These are phyloP conservation scores for Fusarium tuaranense DNA, from an alignment of 2,329 filamentous ascomycete genomes.

Conservation along the genomic window DNA sequence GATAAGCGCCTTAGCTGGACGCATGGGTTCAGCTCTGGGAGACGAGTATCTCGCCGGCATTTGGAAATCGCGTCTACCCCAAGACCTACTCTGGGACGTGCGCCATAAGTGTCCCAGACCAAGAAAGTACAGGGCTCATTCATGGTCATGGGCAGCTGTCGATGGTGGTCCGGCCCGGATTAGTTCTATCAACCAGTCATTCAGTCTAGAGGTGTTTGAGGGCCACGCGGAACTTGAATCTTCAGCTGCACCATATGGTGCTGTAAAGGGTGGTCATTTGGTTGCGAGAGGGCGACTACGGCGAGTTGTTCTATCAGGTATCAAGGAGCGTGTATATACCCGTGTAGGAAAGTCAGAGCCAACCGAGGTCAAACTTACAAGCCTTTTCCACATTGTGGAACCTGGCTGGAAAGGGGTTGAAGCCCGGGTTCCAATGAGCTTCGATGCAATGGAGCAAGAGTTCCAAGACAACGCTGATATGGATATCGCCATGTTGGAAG, in stretches of 20 bases:
- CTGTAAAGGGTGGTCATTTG: not conserved
- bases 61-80: not conserved
- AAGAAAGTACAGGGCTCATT: not conserved
- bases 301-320: not conserved
- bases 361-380: not conserved
- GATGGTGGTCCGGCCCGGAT: not conserved
- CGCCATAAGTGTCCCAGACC: not conserved
- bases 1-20: not conserved
- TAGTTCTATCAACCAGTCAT: accelerated
- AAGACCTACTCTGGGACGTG: not conserved
- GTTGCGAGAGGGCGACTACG: not conserved
- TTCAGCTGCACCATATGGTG: not conserved
- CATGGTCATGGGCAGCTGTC: not conserved
- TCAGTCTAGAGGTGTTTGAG: not conserved
- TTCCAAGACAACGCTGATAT: not conserved
- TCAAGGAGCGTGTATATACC: not conserved
- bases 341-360: accelerated
- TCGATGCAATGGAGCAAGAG: not conserved
- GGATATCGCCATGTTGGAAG: not conserved
- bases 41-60: not conserved
- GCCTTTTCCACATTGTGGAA: not conserved
- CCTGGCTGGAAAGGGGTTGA: not conserved
- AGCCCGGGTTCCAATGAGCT: not conserved
- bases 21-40: not conserved
- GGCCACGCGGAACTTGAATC: not conserved